Base-by-base conservation (phyloP, 257 asterid species). In the Penstemon eatonii region DNA sequence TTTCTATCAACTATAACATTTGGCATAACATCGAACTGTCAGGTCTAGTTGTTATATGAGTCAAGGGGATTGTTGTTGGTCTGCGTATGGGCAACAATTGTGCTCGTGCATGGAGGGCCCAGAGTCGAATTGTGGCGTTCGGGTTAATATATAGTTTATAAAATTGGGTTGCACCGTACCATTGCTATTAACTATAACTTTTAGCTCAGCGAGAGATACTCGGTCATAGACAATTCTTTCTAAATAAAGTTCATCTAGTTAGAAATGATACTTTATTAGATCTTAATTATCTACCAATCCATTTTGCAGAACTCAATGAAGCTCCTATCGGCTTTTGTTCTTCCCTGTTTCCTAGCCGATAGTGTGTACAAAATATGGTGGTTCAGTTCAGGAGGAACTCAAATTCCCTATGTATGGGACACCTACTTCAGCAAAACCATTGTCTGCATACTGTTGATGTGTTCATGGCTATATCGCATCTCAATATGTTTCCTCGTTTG, bases 281-380 rank as follows among this genome's bases (percentile, higher is more conserved):
- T 55, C 41, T 54, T 66, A 9, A 70, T 53, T 46, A 18, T 60
- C 39, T 43, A 7, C 51, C 6, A 7, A 43, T 53, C 49, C 18
- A 19, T 72, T 59, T 1, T 79, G 92, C 96, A 93, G 99, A 81
- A 82, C 68, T 90, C 99, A 60, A 68, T 85, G 92, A 90, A 82
- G 94, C 86, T 93, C 19, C 81, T 93, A 4, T 86, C 92, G 1
- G 83, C 85, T 11, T 84, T 93, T 41, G 97, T 93, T 7, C 89
- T 93, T 58, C 99, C 99, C 57, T 87, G 94, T 67, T 84, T 90
- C 75, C 37, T 86, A 0, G 95, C 73, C 3, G 96, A 88, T 41
- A 57, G 87, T 69, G 83, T 40, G 6, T 88, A 90, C 88, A 91
- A 90, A 73, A 87, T 90, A 68, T 93, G 99, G 99, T 93, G 99